These are phyloP conservation scores for Carpinus viminea DNA, from an alignment of 306 rosid genomes.

Conservation along the genomic window DNA sequence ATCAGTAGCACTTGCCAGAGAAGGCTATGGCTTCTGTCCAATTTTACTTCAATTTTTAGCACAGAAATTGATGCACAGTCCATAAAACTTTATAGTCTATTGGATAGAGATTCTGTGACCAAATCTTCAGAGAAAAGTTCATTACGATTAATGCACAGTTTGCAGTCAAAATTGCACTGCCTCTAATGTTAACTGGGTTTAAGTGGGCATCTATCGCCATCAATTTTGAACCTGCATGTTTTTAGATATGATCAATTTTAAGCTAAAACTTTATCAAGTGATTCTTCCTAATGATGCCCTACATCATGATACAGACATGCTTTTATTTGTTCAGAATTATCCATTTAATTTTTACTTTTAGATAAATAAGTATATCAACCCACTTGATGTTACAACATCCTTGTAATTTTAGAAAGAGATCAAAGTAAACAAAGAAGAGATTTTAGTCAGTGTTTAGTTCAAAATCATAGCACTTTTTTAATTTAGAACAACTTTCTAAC, in stretches of 20 bases:
- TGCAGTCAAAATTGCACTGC: not conserved
- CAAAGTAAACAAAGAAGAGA: not conserved
- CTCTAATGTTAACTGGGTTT: not conserved
- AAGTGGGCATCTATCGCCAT: not conserved
- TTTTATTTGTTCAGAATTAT: not conserved
- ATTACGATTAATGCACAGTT: not conserved
- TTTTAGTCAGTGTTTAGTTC: not conserved
- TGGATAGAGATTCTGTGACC: not conserved
- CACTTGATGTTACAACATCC: not conserved
- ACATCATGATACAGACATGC: not conserved
- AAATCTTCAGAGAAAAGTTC: not conserved
- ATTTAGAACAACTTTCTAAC: not conserved
- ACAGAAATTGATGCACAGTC: not conserved
- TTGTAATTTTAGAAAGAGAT: not conserved
- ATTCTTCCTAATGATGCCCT: not conserved
- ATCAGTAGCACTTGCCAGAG: not conserved
- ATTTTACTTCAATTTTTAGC: conserved; percentile 2
- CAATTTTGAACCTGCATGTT: not conserved
- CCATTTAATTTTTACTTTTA: not conserved
- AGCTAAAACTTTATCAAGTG: not conserved
- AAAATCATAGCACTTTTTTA: not conserved
- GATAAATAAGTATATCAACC: not conserved
- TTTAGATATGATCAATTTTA: not conserved
- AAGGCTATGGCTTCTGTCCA: not conserved
- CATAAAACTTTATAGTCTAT: not conserved